A percentile compares a stretch with the other conserved stretches of the same genome.
phyloP scores from a whole-genome alignment of 768 basidiomycete species.

The Mycena leptocephala region DNA sequence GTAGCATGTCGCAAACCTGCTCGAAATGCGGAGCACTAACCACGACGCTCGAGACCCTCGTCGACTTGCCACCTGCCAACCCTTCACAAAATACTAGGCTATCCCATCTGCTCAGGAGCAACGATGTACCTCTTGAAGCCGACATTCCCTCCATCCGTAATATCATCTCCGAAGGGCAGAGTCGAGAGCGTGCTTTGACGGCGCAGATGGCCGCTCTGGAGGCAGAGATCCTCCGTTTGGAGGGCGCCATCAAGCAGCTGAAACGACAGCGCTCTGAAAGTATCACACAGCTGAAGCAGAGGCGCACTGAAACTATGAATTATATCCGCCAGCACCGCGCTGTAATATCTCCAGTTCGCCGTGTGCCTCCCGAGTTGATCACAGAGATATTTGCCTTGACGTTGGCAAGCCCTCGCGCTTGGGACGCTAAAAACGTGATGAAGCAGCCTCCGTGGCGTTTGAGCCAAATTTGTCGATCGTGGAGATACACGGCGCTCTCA shows the following conservation, averaged over 20 bases:
- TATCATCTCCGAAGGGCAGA: not conserved
- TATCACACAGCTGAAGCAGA: no score
- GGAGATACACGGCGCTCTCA: no score
- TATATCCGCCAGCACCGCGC: not conserved
- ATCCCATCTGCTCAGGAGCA: not conserved
- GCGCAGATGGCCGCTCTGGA: not conserved
- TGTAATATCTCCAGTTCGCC: no score
- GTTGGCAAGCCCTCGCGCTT: not conserved
- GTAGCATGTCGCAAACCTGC: no score
- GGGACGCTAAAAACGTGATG: no score
- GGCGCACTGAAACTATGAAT: not conserved
- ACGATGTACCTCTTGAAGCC: not conserved
- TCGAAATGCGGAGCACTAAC: no score
- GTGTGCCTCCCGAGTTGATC: not conserved
- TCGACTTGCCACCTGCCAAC: no score
- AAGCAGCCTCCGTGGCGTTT: no score
- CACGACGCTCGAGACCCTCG: no score
- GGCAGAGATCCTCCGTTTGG: not conserved
- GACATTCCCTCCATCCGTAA: not conserved
- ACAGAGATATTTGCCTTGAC: not conserved
- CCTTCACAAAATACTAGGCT: no score
- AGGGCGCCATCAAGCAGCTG: not conserved
- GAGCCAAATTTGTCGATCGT: no score
- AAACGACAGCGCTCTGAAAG: not conserved
- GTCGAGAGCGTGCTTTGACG: not conserved